Evolutionary conservation across 2,329 filamentous ascomycete genomes (phyloP), one percentile per base, ranked within the genome.

Genomic region (Huntiella decipiens): DNA sequence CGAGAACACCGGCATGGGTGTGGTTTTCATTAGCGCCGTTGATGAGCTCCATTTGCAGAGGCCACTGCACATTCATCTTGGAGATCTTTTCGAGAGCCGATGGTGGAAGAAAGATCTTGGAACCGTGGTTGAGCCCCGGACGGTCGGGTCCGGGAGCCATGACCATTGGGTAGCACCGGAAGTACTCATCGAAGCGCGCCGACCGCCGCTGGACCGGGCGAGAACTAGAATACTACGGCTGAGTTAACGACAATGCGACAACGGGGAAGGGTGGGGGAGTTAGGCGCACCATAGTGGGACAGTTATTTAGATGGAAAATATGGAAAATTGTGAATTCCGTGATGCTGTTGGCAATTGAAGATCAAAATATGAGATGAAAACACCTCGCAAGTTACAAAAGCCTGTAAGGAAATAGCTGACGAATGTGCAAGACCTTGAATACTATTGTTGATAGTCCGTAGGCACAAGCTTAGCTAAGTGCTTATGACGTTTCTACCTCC

Each of bases 21-120:
- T 82, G 79, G 59, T 72, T 79, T 22, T 75, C 75, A 58, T 78
- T 79, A 51, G 80, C 76, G 17, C 87, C 86, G 58, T 96, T 98
- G 55, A 84, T 82, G 53, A 98, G 71, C 71, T 98, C 88, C 66
- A 98, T 93, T 53, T 96, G 74, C 68, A 98, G 83, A 5, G 91
- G 91, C 67, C 94, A 98, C 59, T 92, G 87, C 51, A 98, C 93
- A 62, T 96, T 88, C 12, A 98, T 68, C 57, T 87, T 76, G 12
- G 91, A 95, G 54, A 98, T 82, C 63, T 95, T 98, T 67, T 98
- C 88, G 46, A 98, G 74, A 4, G 91, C 88, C 33, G 86, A 94
- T 0, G 91, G 82, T n/a, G 91, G 91, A 52, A 98, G 77, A 59
- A 98, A 84, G 56, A 98, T 88, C 68, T 98, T 98, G 63, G 88